Percentiles rank a stretch among this genome's conserved stretches.
Conservation (phyloP, 2,329 filamentous ascomycete genomes). For the Nakataea oryzae region DNA sequence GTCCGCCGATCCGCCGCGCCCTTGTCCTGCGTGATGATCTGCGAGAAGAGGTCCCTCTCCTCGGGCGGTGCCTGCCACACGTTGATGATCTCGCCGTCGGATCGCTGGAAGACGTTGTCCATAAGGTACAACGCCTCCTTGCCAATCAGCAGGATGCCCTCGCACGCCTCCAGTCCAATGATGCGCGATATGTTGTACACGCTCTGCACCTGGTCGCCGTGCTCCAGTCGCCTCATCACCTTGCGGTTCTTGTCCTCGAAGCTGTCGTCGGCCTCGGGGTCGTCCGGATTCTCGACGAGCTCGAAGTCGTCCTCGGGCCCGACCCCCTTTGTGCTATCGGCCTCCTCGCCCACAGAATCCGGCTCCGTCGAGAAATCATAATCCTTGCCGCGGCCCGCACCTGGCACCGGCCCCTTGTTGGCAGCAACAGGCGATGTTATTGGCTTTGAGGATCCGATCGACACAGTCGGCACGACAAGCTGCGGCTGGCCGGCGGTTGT, state of each 20-base stretch:
- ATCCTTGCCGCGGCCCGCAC: background rate
- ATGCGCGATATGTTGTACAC: constrained; percentile 95
- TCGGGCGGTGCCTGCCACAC: constrained; percentile 88
- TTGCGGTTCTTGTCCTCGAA: constrained; percentile 98
- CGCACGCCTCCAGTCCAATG: constrained; percentile 83
- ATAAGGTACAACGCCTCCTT: constrained; percentile 90
- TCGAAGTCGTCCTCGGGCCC: constrained; percentile 85
- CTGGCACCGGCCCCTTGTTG: background rate
- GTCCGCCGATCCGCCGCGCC: constrained; percentile 3
- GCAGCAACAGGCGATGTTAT: background rate
- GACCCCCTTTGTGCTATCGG: constrained; percentile 16
- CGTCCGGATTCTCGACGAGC: constrained; percentile 85
- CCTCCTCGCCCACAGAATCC: constrained; percentile 10
- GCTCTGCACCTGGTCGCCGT: constrained; percentile 83
- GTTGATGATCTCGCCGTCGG: constrained; percentile 93
- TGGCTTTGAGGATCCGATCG: background rate
- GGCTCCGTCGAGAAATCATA: constrained; percentile 7
- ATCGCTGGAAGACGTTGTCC: constrained; percentile 91
- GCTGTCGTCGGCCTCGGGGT: constrained; percentile 61
- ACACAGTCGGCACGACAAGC: background rate
- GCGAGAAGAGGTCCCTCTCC: constrained; percentile 89
- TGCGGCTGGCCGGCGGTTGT: background rate
- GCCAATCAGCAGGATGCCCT: constrained; percentile 86
- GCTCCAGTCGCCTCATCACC: constrained; percentile 87
- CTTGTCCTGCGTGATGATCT: constrained; percentile 71